Conservation (phyloP, 2,329 filamentous ascomycete genomes). For the Leptographium lundbergii region DNA sequence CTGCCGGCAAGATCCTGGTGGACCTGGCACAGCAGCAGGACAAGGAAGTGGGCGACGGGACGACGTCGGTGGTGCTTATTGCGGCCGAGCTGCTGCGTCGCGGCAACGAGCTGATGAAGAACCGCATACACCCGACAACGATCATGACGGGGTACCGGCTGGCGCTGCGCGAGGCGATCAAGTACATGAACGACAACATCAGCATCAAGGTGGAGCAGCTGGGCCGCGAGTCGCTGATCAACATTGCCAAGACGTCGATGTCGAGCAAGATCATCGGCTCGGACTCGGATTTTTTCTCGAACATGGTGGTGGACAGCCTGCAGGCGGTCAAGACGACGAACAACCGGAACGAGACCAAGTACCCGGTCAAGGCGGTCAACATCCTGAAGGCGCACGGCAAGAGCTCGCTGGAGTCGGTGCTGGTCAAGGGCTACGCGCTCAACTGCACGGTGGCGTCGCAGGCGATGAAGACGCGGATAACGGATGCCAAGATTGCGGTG, state of each 20-base stretch:
- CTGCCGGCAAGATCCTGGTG: conserved; percentile 94
- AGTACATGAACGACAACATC: conserved; percentile 98
- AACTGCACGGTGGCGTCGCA: conserved; percentile 99
- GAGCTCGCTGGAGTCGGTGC: conserved; percentile 64
- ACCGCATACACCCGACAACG: conserved; percentile 98
- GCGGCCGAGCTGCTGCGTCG: conserved; percentile 86
- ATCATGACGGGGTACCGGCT: conserved; percentile 98
- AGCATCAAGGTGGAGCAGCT: conserved; percentile 90
- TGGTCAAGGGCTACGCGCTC: conserved; percentile 92
- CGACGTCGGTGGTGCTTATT: conserved; percentile 94
- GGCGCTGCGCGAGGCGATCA: conserved; percentile 87
- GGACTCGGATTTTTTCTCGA: conserved; percentile 92
- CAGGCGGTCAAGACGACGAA: conserved; percentile 88
- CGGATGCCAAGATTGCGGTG: conserved; percentile 91
- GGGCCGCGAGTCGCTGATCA: conserved; percentile 79
- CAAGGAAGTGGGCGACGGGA: conserved; percentile 97
- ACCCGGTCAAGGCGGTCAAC: conserved; percentile 98
- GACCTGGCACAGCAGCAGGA: conserved; percentile 97
- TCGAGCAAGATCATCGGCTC: conserved; percentile 96
- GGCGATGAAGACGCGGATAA: conserved; percentile 87
- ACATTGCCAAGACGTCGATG: conserved; percentile 98
- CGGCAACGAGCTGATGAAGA: conserved; percentile 98
- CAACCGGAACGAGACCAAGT: conserved; percentile 82
- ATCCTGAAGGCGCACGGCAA: conserved; percentile 98
- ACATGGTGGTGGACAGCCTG: conserved; percentile 96